Percentiles rank a stretch among this genome's conserved stretches.
phyloP scores from a whole-genome alignment of 306 rosid species.

The Prunus kanzakura region DNA sequence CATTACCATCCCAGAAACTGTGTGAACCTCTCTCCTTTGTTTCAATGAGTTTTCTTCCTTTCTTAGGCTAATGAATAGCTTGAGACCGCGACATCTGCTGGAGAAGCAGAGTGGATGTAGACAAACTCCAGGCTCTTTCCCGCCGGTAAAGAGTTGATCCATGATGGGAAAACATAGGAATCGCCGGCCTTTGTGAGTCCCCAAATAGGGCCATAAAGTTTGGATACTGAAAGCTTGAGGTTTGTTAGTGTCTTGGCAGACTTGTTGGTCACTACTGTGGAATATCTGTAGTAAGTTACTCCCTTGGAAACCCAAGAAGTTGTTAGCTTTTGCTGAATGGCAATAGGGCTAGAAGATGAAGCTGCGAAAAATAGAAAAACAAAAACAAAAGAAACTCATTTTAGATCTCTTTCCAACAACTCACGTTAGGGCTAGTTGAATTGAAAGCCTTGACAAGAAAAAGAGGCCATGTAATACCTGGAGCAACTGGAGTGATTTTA shows the following conservation, averaged over 20 bases:
- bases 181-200: conserved; percentile 68
- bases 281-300: conserved; percentile 78
- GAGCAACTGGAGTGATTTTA: conserved; percentile 55
- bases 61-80: conserved; percentile 63
- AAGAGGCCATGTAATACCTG: conserved; percentile 47
- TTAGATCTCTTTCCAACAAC: conserved; percentile 16
- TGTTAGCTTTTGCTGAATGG: conserved; percentile 67
- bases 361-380: conserved; percentile 35
- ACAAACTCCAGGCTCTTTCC: conserved; percentile 93
- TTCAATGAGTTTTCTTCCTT: conserved; percentile 12
- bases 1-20: conserved; percentile 41
- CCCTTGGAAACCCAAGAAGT: conserved; percentile 70
- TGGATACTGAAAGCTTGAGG: conserved; percentile 59
- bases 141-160: conserved; percentile 68
- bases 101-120: conserved; percentile 83
- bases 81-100: conserved; percentile 64
- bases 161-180: conserved; percentile 72
- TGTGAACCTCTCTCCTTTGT: conserved; percentile 20
- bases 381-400: conserved; percentile 13
- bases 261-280: conserved; percentile 74
- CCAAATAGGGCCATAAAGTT: conserved; percentile 95
- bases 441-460: background rate
- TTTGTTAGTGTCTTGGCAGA: conserved; percentile 56
- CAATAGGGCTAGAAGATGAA: conserved; percentile 56
- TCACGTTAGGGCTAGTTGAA: too few relatives aligned